phyloP scores from a whole-genome alignment of 202 grass and related monocot species.

The Panicum hallii region DNA sequence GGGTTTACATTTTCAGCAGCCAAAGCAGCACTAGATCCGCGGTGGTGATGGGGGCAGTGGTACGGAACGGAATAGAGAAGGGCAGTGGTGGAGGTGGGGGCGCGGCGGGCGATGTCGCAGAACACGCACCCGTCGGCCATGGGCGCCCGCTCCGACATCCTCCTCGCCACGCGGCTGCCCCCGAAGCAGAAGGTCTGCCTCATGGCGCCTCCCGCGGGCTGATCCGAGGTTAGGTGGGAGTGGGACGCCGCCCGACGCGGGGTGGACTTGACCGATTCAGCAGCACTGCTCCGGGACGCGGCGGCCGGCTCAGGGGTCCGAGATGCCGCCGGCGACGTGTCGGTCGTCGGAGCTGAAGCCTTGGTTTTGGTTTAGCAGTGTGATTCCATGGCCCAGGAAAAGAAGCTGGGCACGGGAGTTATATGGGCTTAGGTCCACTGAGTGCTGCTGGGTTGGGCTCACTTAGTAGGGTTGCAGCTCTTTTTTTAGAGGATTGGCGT shows the following conservation, averaged over 20 bases:
- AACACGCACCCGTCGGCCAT: constrained; percentile 67
- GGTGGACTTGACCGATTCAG: constrained; percentile 38
- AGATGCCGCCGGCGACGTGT: constrained; percentile 41
- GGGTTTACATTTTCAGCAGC: background rate
- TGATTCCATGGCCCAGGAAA: constrained; percentile 16
- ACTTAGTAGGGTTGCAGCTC: background rate
- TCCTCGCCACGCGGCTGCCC: constrained; percentile 19
- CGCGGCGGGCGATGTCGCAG: constrained; percentile 71
- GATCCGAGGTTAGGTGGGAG: background rate
- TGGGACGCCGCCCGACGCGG: constrained; percentile 17
- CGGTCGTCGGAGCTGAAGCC: background rate
- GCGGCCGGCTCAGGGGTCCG: constrained; percentile 8
- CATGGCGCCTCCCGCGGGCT: constrained; percentile 21
- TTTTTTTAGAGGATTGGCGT: background rate
- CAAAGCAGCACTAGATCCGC: constrained; percentile 29
- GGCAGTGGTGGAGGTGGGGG: constrained; percentile 45
- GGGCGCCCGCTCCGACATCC: constrained; percentile 23
- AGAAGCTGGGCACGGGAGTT: background rate
- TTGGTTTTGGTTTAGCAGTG: background rate
- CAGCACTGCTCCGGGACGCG: constrained; percentile 9
- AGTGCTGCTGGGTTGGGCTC: background rate
- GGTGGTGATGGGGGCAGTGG: background rate
- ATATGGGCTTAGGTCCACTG: background rate
- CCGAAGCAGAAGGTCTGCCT: constrained; percentile 53
- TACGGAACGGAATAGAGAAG: constrained; percentile 80